Base-by-base conservation (phyloP, 805 yeast species). In the Candida sakaeoensis region DNA sequence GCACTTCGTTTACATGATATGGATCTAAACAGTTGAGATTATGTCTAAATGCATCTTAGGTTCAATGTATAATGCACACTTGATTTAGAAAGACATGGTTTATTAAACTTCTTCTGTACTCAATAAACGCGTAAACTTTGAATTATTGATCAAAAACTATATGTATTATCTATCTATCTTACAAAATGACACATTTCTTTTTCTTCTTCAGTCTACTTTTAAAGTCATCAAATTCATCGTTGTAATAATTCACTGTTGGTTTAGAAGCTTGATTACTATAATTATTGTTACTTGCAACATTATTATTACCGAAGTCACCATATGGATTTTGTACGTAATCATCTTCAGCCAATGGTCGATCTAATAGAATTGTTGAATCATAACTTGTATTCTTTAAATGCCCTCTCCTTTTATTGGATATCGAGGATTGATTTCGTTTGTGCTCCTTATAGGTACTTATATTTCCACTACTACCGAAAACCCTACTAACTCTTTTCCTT, bases 201-300 rank as follows among this genome's bases (percentile, higher is more conserved):
- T 54, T 58, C 42, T 51, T 52, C 45, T 53, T 52, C 35, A 55
- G 48, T 36, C 53, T 53, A 27, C 57, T 50, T 37, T 68, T 55
- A 4, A 69, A 60, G 41, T 66, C 68, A 28, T 65, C 70, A 53
- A 65, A 65, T 54, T 68, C 74, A 22, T 67, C 70, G 25, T 64
- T 64, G 40, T 64, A 58, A 48, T 65, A 62, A 45, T 51, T 55
- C 13, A 17, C 19, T 4, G 10, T 25, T 13, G 35, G 48, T 29
- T 43, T 31, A n/a, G 45, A 39, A 25, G 12, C 2, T 5, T 19
- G 24, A n/a, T n/a, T n/a, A n/a, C n/a, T n/a, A n/a, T n/a, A n/a
- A n/a, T n/a, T n/a, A n/a, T n/a, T n/a, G n/a, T n/a, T n/a, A n/a
- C n/a, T n/a, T n/a, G n/a, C n/a, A n/a, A n/a, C n/a, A n/a, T n/a